Conservation (phyloP, 805 yeast genomes). For the Wickerhamiella galacta region DNA sequence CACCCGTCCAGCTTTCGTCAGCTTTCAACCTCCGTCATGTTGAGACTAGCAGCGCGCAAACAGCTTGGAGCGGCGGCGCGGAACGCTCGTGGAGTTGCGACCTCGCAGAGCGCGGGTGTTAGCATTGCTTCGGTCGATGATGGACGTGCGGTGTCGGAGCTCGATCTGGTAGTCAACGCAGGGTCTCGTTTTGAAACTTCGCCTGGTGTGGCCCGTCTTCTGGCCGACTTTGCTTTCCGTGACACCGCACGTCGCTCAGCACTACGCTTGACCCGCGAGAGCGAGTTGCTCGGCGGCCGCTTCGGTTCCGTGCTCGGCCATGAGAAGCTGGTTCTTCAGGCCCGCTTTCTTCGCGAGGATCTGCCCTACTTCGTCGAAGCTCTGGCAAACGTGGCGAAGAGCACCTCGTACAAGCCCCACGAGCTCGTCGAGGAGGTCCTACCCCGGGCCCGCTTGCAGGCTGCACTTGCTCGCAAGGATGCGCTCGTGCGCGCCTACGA, state of each 20-base stretch:
- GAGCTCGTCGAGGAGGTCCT: slow-evolving; percentile 68
- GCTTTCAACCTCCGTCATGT: too few species aligned
- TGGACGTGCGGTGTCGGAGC: slow-evolving; percentile 50
- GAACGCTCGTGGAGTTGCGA: background rate
- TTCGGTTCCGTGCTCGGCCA: slow-evolving; percentile 57
- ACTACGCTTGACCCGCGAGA: slow-evolving; percentile 82
- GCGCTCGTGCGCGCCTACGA: slow-evolving; percentile 53
- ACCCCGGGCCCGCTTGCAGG: slow-evolving; percentile 60
- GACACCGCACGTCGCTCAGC: slow-evolving; percentile 74
- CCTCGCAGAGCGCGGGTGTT: slow-evolving; percentile 17
- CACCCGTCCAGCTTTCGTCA: background rate
- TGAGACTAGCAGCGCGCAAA: too few species aligned
- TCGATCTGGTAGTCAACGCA: slow-evolving; percentile 60
- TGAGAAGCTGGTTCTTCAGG: slow-evolving; percentile 65
- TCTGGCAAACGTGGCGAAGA: slow-evolving; percentile 49
- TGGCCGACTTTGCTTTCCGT: slow-evolving; percentile 63
- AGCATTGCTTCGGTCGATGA: slow-evolving; percentile 41
- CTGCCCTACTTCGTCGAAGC: slow-evolving; percentile 85
- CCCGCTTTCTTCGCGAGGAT: slow-evolving; percentile 71
- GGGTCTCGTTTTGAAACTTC: slow-evolving; percentile 58
- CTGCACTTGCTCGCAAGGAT: slow-evolving; percentile 30
- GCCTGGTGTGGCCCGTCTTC: slow-evolving; percentile 74
- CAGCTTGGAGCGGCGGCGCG: too few species aligned
- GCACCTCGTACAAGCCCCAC: slow-evolving; percentile 63
- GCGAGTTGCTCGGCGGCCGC: slow-evolving; percentile 82